These are phyloP conservation scores for Hygrophila difformis DNA, from an alignment of 257 asterid genomes.

Conservation along the genomic window DNA sequence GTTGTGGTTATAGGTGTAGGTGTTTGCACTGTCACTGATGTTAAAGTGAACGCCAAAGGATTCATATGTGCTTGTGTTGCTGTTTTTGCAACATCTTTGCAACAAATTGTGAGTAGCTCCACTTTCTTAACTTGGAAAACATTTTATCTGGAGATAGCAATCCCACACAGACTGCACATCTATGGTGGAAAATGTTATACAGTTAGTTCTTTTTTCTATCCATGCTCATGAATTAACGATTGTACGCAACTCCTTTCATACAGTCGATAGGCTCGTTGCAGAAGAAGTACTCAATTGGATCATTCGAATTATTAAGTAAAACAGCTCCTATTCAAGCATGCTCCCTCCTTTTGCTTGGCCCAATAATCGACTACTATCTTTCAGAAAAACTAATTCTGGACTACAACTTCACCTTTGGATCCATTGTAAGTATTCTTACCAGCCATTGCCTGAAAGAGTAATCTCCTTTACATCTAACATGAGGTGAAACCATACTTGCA, in stretches of 20 bases:
- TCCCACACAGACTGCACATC: too few relatives aligned
- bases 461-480: constrained; percentile 13
- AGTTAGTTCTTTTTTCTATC: too few relatives aligned
- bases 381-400: constrained; percentile 48
- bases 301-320: constrained; percentile 86
- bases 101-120: constrained; percentile 74
- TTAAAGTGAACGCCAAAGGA: constrained; percentile 81
- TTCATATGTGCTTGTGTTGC: constrained; percentile 90
- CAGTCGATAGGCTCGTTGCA: constrained; percentile 99
- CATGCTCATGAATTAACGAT: constrained; percentile 13
- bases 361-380: constrained; percentile 72
- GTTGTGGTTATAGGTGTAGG: constrained; percentile 96
- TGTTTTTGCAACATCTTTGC: constrained; percentile 78
- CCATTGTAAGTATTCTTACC: constrained; percentile 48
- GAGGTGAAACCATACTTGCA: constrained; percentile 32
- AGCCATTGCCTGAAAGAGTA: not conserved
- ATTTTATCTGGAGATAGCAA: constrained; percentile 7
- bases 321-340: constrained; percentile 97
- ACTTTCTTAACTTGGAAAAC: not conserved
- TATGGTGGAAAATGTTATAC: too few relatives aligned
- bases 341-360: constrained; percentile 88
- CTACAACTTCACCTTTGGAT: constrained; percentile 51
- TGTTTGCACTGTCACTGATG: constrained; percentile 97
- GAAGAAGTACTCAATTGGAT: constrained; percentile 90
- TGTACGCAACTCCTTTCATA: constrained; percentile 17